phyloP scores from a whole-genome alignment of 2,329 filamentous ascomycete species.

The Pseudogymnoascus sp. region DNA sequence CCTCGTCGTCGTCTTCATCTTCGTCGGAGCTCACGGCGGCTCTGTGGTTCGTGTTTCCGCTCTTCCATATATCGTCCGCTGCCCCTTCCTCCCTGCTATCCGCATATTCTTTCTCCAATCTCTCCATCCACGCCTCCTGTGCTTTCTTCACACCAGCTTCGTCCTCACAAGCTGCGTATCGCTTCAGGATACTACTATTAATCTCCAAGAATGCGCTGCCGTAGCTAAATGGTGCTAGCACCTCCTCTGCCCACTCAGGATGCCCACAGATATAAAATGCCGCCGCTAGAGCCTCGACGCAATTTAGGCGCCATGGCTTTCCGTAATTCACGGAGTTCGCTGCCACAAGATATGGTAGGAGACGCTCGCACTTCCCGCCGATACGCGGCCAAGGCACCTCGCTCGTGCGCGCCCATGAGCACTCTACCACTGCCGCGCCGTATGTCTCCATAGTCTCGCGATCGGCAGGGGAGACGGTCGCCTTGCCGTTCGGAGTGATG shows the following conservation, averaged over 20 bases:
- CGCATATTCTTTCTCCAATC: conserved; percentile 82
- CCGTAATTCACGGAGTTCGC: conserved; percentile 98
- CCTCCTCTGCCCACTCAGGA: conserved; percentile 78
- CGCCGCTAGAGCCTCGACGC: conserved; percentile 87
- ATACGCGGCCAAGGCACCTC: conserved; percentile 90
- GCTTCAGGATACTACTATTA: conserved; percentile 71
- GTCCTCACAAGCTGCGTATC: conserved; percentile 75
- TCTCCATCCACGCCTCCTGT: conserved; percentile 79
- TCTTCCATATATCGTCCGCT: conserved; percentile 77
- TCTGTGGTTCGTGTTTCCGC: conserved; percentile 75
- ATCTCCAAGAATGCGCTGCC: conserved; percentile 85
- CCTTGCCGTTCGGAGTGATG: conserved; percentile 90
- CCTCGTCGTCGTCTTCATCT: conserved; percentile 40
- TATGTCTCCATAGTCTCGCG: conserved; percentile 72
- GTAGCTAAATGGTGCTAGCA: conserved; percentile 80
- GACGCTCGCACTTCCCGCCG: conserved; percentile 82
- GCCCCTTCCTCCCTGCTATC: conserved; percentile 60
- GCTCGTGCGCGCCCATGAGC: conserved; percentile 86
- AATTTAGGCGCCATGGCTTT: conserved; percentile 89
- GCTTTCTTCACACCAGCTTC: conserved; percentile 77
- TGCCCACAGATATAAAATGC: conserved; percentile 91
- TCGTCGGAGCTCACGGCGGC: conserved; percentile 46
- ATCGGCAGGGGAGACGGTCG: conserved; percentile 75
- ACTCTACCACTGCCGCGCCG: conserved; percentile 93
- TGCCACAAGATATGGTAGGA: conserved; percentile 90